Percentiles rank a stretch among this genome's conserved stretches.
These are phyloP conservation scores for Pneumocystis carinii DNA, from an alignment of 1,139 yeast species.

Conservation along the genomic window DNA sequence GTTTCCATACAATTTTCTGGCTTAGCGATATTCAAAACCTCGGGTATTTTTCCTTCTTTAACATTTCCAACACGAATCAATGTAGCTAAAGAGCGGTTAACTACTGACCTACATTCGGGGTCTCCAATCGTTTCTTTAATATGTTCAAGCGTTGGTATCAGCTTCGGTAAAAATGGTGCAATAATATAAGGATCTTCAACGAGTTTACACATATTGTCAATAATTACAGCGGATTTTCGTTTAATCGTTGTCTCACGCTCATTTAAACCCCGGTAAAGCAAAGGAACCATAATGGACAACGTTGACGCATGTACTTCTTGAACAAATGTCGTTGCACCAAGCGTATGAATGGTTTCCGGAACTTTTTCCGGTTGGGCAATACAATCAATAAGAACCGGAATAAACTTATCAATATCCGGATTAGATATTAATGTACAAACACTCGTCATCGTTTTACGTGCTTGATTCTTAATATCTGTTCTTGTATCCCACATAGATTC, in stretches of 20 bases:
- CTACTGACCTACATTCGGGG: conserved; percentile 99
- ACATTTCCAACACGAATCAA: conserved; percentile 98
- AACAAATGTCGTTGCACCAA: conserved; percentile 99
- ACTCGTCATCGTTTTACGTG: conserved; percentile 87
- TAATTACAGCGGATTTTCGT: conserved; percentile 98
- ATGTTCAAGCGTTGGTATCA: conserved; percentile 89
- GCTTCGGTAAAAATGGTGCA: conserved; percentile 93
- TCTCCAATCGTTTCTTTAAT: conserved; percentile 95
- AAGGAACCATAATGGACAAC: conserved; percentile 97
- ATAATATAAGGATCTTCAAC: conserved; percentile 99
- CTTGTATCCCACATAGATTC: conserved; percentile 99
- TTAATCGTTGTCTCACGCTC: conserved; percentile 99
- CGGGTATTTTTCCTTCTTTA: conserved; percentile 79
- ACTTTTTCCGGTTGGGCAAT: conserved; percentile 93
- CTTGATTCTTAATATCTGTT: conserved; percentile 92
- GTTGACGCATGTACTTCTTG: conserved; percentile 99
- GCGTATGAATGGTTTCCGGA: conserved; percentile 95
- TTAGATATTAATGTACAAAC: conserved; percentile 95
- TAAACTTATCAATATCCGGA: conserved; percentile 98
- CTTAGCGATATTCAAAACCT: conserved; percentile 97
- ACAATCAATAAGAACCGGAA: conserved; percentile 93
- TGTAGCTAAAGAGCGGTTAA: conserved; percentile 91
- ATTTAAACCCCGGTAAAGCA: conserved; percentile 96
- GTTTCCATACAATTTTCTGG: conserved; percentile 70
- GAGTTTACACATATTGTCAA: conserved; percentile 99